A percentile compares a stretch with the other conserved stretches of the same genome.
These are phyloP conservation scores for Geranomyces michiganensis DNA, from an alignment of 192 early-diverging fungal species.

Conservation along the genomic window DNA sequence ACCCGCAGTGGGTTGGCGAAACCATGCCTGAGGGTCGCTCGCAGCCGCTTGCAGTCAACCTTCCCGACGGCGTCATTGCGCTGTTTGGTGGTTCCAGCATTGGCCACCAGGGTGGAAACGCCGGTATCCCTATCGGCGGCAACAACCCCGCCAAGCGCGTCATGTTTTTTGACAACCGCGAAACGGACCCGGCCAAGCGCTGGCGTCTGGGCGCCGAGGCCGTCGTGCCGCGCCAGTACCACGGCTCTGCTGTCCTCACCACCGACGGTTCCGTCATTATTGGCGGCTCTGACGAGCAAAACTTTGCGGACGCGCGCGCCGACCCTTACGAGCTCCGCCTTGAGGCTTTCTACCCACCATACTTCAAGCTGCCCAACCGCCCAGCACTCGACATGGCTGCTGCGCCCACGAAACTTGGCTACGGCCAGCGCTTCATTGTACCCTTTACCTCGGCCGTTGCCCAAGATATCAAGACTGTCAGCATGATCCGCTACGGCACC, in stretches of 20 bases:
- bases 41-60: slow-evolving; percentile 24
- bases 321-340: slow-evolving; percentile 22
- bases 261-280: slow-evolving; percentile 43
- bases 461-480: slow-evolving; percentile 6
- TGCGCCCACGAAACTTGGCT: neutral
- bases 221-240: slow-evolving; percentile 25
- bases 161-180: slow-evolving; percentile 40
- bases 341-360: slow-evolving; percentile 17
- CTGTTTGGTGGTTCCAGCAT: slow-evolving; percentile 17
- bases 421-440: slow-evolving; percentile 19
- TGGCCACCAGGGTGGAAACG: slow-evolving; percentile 33
- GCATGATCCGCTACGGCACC: slow-evolving; percentile 33
- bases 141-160: slow-evolving; percentile 32
- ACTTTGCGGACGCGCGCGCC: slow-evolving; percentile 37
- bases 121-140: slow-evolving; percentile 23
- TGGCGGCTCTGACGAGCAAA: slow-evolving; percentile 49
- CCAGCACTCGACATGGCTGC: slow-evolving; percentile 8
- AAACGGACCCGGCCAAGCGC: neutral
- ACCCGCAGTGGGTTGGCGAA: slow-evolving; percentile 27
- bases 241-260: slow-evolving; percentile 39
- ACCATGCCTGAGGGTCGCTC: slow-evolving; percentile 22
- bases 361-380: slow-evolving; percentile 35
- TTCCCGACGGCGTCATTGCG: slow-evolving; percentile 25
- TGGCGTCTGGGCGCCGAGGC: slow-evolving; percentile 31
- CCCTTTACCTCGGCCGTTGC: slow-evolving; percentile 11